Conservation (phyloP, 2,329 filamentous ascomycete genomes). For the Sordariomycetes sp. region DNA sequence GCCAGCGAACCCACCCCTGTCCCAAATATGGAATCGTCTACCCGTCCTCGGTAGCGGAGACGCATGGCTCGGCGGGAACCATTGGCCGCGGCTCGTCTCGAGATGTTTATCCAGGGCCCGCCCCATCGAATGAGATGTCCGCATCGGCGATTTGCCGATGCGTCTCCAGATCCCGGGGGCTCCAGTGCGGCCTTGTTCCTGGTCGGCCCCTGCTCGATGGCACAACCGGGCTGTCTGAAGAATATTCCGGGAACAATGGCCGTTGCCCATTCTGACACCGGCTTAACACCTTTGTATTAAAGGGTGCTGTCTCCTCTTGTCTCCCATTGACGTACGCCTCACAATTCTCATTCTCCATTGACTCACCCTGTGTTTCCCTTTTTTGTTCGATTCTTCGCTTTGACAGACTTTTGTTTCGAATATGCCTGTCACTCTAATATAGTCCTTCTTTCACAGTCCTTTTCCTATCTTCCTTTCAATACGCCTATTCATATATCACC, state of each 20-base stretch:
- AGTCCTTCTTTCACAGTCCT: not conserved
- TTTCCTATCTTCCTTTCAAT: not conserved
- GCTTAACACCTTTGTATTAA: not conserved
- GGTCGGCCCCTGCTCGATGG: not conserved
- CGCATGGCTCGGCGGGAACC: not conserved
- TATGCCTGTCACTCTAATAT: not conserved
- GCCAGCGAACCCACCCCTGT: not conserved
- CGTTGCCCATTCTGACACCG: not conserved
- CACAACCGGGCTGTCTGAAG: not conserved
- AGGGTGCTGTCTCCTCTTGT: not conserved
- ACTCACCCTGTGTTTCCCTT: not conserved
- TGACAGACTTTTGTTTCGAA: not conserved
- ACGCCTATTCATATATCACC: not conserved
- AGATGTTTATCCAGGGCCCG: not conserved
- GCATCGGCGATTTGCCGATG: not conserved
- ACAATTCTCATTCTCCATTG: not conserved
- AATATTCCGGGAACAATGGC: not conserved
- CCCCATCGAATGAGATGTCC: not conserved
- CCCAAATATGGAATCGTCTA: not conserved
- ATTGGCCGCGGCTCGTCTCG: not conserved
- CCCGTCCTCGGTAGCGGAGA: not conserved
- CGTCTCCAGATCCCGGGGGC: not conserved
- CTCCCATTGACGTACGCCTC: not conserved
- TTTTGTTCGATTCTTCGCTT: not conserved
- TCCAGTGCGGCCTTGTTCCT: not conserved